These are phyloP conservation scores for Starmerella riodocensis DNA, from an alignment of 805 yeast species.

Conservation along the genomic window DNA sequence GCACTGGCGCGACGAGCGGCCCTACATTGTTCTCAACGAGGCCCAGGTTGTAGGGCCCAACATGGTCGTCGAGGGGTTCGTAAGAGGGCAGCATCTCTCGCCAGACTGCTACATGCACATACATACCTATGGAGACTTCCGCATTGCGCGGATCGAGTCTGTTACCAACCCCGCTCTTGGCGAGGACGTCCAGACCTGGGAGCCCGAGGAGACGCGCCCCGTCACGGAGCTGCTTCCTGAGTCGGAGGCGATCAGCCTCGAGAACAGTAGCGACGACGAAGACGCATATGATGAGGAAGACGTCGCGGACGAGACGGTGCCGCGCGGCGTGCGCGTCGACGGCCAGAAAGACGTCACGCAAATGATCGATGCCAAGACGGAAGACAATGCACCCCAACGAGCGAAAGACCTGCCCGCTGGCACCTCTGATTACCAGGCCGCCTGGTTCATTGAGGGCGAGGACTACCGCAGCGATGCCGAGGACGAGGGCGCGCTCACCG, in stretches of 20 bases:
- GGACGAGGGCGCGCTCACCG: conserved; percentile 21
- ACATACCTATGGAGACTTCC: conserved; percentile 84
- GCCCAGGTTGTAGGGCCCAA: conserved; percentile 33
- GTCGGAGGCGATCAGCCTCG: conserved; percentile 18
- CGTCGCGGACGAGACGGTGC: conserved; percentile 25
- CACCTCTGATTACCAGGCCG: conserved; percentile 62
- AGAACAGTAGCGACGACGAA: too few relatives aligned
- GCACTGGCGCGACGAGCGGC: conserved; percentile 87
- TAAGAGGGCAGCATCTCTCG: conserved; percentile 62
- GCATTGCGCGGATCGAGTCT: conserved; percentile 42
- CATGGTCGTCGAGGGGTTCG: conserved; percentile 63
- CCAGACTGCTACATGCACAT: conserved; percentile 69
- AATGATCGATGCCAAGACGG: conserved; percentile 25
- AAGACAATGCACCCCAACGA: conserved; percentile 22
- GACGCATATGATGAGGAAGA: conserved; percentile 25
- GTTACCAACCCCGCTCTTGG: not conserved
- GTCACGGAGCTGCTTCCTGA: conserved; percentile 23
- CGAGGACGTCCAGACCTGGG: conserved; percentile 20
- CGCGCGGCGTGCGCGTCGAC: conserved; percentile 41
- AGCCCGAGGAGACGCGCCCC: conserved; percentile 24
- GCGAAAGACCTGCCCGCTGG: conserved; percentile 47
- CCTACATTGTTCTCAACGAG: conserved; percentile 67
- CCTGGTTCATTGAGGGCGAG: conserved; percentile 47
- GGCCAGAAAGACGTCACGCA: conserved; percentile 40
- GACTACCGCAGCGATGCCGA: conserved; percentile 33